A percentile compares a stretch with the other conserved stretches of the same genome.
phyloP scores from a whole-genome alignment of 2,329 filamentous ascomycete species.

The Decorospora gaudefroyi region DNA sequence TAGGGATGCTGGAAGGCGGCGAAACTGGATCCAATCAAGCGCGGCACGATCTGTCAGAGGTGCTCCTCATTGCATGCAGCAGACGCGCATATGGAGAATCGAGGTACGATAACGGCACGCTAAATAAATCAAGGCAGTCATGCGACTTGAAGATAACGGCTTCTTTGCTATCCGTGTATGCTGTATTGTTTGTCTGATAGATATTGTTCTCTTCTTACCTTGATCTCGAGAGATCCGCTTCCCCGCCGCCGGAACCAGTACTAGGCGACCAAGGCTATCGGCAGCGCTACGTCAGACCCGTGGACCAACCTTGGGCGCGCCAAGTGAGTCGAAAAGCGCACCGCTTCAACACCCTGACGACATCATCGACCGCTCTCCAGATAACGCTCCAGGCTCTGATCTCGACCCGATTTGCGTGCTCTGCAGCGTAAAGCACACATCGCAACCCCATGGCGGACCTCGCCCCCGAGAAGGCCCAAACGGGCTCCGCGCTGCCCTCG shows the following conservation, averaged over 20 bases:
- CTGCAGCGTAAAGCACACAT: slow-evolving; percentile 7
- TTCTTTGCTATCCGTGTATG: not conserved
- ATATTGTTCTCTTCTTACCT: slow-evolving; percentile 1
- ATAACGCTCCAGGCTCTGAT: not conserved
- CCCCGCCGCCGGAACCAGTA: slow-evolving; percentile 2
- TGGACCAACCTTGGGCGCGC: slow-evolving; percentile 13
- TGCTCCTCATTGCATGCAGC: slow-evolving; percentile 31
- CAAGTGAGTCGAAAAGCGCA: slow-evolving; percentile 16
- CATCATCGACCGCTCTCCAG: slow-evolving; percentile 11
- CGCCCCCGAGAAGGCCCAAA: slow-evolving; percentile 33
- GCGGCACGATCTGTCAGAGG: slow-evolving; percentile 32
- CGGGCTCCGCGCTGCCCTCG: slow-evolving; percentile 37
- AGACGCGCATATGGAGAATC: slow-evolving; percentile 24
- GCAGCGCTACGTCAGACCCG: slow-evolving; percentile 31
- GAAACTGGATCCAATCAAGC: slow-evolving; percentile 34
- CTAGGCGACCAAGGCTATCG: slow-evolving; percentile 17
- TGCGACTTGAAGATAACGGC: slow-evolving; percentile 5
- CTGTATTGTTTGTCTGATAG: not conserved
- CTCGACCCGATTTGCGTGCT: slow-evolving; percentile 1
- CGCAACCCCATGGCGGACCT: slow-evolving; percentile 40
- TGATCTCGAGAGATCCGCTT: not conserved
- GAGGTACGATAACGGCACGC: slow-evolving; percentile 27
- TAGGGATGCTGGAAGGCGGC: slow-evolving; percentile 26
- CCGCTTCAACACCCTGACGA: slow-evolving; percentile 23
- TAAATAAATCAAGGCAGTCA: slow-evolving; percentile 20